Evolutionary conservation across 768 basidiomycete species (phyloP).

Genomic region (Kwoniella heveanensis): DNA sequence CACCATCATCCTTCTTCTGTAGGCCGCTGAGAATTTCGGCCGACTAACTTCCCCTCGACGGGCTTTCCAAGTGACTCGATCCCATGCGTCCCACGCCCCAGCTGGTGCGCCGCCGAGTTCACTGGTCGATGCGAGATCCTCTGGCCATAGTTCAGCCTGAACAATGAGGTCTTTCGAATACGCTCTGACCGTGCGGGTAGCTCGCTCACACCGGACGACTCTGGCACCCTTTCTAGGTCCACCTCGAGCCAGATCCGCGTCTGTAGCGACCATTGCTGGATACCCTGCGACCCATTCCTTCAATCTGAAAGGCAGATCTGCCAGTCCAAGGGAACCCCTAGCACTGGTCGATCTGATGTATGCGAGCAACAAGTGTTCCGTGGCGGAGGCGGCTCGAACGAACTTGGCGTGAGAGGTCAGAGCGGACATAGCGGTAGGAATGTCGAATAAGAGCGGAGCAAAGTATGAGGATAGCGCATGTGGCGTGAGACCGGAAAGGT

Average conservation of each 20-base stretch:
- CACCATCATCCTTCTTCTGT: constrained; percentile 31
- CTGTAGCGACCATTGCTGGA: constrained; percentile 71
- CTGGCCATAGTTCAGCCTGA: constrained; percentile 56
- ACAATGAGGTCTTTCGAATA: constrained; percentile 84
- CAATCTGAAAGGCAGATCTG: constrained; percentile 68
- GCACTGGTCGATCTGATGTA: constrained; percentile 82
- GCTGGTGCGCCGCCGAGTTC: background rate
- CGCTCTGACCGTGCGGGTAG: constrained; percentile 79
- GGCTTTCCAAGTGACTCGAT: constrained; percentile 32
- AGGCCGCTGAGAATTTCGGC: constrained; percentile 35
- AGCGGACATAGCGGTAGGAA: constrained; percentile 58
- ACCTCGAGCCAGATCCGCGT: constrained; percentile 59
- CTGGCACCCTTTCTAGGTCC: constrained; percentile 74
- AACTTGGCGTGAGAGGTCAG: constrained; percentile 68
- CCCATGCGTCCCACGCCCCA: constrained; percentile 43
- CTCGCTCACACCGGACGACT: constrained; percentile 73
- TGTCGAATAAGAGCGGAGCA: constrained; percentile 82
- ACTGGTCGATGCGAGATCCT: constrained; percentile 24
- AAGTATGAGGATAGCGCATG: constrained; percentile 86
- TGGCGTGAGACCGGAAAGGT: constrained; percentile 84
- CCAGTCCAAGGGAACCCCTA: constrained; percentile 34
- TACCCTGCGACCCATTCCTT: constrained; percentile 91
- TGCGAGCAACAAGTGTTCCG: constrained; percentile 88
- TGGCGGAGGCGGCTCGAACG: constrained; percentile 78
- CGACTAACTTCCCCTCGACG: constrained; percentile 26